These are phyloP conservation scores for Paralagenidium karlingii DNA, from an alignment of 352 stramenopile species.

Conservation along the genomic window DNA sequence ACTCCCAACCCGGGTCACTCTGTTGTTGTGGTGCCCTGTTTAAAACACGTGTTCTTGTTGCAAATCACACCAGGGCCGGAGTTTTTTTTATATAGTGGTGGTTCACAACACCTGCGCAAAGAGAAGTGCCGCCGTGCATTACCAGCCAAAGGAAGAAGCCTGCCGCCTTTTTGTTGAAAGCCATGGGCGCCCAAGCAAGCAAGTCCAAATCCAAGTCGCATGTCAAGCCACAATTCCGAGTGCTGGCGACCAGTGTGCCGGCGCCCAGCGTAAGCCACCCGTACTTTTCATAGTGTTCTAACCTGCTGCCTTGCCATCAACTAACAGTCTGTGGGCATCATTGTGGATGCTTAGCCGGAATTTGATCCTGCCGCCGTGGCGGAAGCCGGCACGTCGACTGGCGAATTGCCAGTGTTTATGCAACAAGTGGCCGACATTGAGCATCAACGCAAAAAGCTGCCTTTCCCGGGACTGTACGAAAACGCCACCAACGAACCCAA, in stretches of 20 bases:
- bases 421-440: conserved; percentile 76
- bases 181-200: too few relatives aligned
- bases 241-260: not conserved
- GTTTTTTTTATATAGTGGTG: too few relatives aligned
- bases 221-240: not conserved
- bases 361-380: not conserved
- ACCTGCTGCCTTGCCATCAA: not conserved
- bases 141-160: too few relatives aligned
- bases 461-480: conserved; percentile 76
- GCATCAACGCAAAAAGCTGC: conserved; percentile 46
- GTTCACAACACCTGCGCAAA: too few relatives aligned
- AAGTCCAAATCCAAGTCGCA: not conserved
- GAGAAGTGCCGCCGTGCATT: too few relatives aligned
- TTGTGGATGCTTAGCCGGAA: not conserved
- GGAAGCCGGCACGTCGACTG: not conserved
- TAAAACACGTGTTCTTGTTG: too few relatives aligned
- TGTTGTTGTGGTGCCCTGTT: too few relatives aligned
- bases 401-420: conserved; percentile 61
- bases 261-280: not conserved
- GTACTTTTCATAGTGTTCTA: not conserved
- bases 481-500: conserved; percentile 79
- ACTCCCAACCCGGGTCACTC: too few relatives aligned
- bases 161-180: too few relatives aligned
- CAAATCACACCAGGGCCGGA: too few relatives aligned
- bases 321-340: too few relatives aligned